Evolutionary conservation across 768 basidiomycete genomes (phyloP).

Genomic region (Mrakia hoshinonis): DNA sequence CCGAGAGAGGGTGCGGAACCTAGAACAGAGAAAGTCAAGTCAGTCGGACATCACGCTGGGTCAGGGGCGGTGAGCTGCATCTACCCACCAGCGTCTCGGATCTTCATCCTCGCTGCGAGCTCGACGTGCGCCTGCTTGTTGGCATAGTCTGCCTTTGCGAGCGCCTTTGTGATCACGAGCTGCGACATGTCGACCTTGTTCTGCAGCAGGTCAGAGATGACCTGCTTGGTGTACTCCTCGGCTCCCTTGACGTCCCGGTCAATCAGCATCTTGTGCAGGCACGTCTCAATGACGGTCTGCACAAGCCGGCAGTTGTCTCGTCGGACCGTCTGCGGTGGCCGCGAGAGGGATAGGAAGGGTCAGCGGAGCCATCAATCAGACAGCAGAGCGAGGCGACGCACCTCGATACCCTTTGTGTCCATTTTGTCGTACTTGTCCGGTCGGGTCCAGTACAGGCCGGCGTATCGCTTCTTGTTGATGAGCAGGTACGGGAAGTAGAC

Average conservation of each 20-base stretch:
- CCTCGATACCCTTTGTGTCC: conserved; percentile 99
- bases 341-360: background rate
- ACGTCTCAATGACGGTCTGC: conserved; percentile 95
- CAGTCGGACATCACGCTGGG: background rate
- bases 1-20: conserved; percentile 95
- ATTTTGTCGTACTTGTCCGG: conserved; percentile 96
- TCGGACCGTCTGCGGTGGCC: conserved; percentile 68
- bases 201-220: conserved; percentile 85
- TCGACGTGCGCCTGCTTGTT: conserved; percentile 96
- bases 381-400: conserved; percentile 39
- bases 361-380: background rate
- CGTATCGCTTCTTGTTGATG: conserved; percentile 98
- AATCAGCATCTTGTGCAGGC: conserved; percentile 94
- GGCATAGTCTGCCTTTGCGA: conserved; percentile 86
- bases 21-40: conserved; percentile 34
- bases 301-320: conserved; percentile 98
- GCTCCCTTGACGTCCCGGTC: conserved; percentile 89
- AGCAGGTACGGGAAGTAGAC: conserved; percentile 97
- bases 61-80: background rate
- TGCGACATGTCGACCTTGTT: conserved; percentile 99
- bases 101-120: conserved; percentile 87
- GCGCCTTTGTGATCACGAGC: conserved; percentile 94
- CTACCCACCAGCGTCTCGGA: conserved; percentile 73
- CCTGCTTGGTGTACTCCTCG: conserved; percentile 90
- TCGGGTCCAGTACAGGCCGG: conserved; percentile 94